Evolutionary conservation across 164 flowering plant species (phyloP).

Genomic region (Cinnamomum micranthum): DNA sequence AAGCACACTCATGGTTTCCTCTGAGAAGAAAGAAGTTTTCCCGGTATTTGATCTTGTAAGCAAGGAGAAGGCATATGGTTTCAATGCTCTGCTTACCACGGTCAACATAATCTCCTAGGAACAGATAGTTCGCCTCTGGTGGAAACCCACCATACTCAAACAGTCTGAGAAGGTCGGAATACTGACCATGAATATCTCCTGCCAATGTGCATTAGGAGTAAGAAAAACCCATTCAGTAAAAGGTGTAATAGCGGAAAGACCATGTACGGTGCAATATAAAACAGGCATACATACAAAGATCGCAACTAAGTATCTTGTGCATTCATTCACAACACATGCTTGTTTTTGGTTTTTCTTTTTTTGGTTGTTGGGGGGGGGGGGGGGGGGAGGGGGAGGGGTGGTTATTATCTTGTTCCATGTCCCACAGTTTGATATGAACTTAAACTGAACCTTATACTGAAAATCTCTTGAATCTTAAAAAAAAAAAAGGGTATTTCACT

Average conservation of each 20-base stretch:
- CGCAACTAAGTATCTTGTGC: neutral
- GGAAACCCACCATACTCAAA: constrained; percentile 66
- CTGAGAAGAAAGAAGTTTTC: constrained; percentile 59
- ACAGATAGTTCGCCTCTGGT: constrained; percentile 55
- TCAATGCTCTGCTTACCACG: constrained; percentile 71
- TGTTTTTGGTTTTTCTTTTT: neutral
- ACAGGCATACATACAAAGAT: neutral
- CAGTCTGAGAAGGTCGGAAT: constrained; percentile 51
- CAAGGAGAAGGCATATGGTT: constrained; percentile 60
- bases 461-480: no score
- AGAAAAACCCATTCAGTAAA: no score
- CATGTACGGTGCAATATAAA: neutral
- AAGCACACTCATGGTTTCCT: constrained; percentile 64
- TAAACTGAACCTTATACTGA: no score
- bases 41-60: constrained; percentile 57
- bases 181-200: constrained; percentile 73
- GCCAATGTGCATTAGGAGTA: neutral
- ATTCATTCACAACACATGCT: neutral
- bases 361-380: neutral
- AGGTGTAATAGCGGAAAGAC: neutral
- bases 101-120: constrained; percentile 66
- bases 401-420: no score
- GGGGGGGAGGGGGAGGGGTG: neutral
- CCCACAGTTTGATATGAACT: no score
- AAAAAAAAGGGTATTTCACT: no score